Base-by-base conservation (phyloP, 495 filamentous ascomycete genomes). In the Aspergillus olivimuriae region DNA sequence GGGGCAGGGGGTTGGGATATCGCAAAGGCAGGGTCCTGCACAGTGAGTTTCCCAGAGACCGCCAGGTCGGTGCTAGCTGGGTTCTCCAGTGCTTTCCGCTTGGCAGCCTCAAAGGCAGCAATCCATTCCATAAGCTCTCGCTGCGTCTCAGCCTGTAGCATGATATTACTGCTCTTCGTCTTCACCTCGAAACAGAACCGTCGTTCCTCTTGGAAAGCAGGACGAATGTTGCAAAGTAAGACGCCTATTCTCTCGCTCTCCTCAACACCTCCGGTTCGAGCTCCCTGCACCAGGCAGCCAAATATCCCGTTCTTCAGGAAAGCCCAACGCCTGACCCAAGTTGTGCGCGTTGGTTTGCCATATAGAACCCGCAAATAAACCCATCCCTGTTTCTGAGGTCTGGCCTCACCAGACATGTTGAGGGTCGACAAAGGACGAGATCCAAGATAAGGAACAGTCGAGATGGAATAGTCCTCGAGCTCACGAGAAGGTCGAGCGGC, bases 101-200 rank as follows among this genome's bases (percentile, higher is more conserved):
- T 98, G 20, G 92, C 89, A 19, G 87, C 75, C 47, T 97, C 92
- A 53, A 98, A 96, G 6, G 87, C 80, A 43, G 83, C 77, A 34
- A 98, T 80, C 92, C 92, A 98, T 45, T 91, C 87, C 47, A 84
- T 85, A 17, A 98, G 70, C 53, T 96, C 87, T 36, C 74, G 67
- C 55, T 96, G 92, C 0, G 88, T 94, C 58, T 97, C 94, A 4
- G 92, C 87, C 64, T 98, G 92, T 20, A 98, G 70, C 43, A 95
- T 65, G 32, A 95, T 81, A 36, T 80, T 89, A 53, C 83, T 86
- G 54, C 91, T 94, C 60, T 96, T 98, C 11, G 92, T 98, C 72
- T 96, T 98, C 52, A 98, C 89, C 64, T 97, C 94, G 56, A 97
- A 98, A 58, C 94, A 95, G 61, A 96, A 97, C 21, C 94, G 76